A percentile compares a stretch with the other conserved stretches of the same genome.
These are phyloP conservation scores for Fusarium hostae DNA, from an alignment of 2,329 filamentous ascomycete species.

Conservation along the genomic window DNA sequence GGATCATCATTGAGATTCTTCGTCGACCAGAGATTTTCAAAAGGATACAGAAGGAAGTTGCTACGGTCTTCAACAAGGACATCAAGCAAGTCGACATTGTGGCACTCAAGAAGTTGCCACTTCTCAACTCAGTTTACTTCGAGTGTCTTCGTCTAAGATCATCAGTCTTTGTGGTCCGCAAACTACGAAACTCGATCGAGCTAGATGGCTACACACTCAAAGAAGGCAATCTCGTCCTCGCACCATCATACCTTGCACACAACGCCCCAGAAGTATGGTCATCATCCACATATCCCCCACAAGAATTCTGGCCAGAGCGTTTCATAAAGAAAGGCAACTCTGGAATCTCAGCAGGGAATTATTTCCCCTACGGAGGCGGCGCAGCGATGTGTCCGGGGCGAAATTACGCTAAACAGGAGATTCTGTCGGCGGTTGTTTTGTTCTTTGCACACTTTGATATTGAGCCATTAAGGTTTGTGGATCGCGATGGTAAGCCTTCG, in stretches of 20 bases:
- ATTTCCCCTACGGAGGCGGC: conserved; percentile 43
- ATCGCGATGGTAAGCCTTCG: conserved; percentile 18
- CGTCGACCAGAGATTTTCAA: conserved; percentile 33
- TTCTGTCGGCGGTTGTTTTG: conserved; percentile 35
- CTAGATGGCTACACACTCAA: conserved; percentile 38
- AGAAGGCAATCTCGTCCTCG: conserved; percentile 37
- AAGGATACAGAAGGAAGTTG: conserved; percentile 24
- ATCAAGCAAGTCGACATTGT: conserved; percentile 17
- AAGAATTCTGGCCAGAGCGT: conserved; percentile 40
- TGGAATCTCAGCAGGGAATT: conserved; percentile 33
- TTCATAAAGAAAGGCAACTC: conserved; percentile 30
- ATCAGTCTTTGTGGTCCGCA: conserved; percentile 39
- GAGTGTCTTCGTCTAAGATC: conserved; percentile 39
- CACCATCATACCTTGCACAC: conserved; percentile 40
- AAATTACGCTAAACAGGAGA: conserved; percentile 45
- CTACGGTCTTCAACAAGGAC: conserved; percentile 10
- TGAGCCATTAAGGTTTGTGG: conserved; percentile 27
- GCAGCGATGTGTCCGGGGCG: conserved; percentile 43
- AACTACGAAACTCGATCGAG: conserved; percentile 37
- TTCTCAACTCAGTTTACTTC: conserved; percentile 38
- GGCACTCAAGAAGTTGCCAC: conserved; percentile 27
- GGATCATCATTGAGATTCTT: conserved; percentile 39
- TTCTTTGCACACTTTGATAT: conserved; percentile 36
- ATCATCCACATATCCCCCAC: conserved; percentile 15
- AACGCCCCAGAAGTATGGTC: conserved; percentile 36